These are phyloP conservation scores for Cordyceps tenuipes DNA, from an alignment of 2,329 filamentous ascomycete species.

Conservation along the genomic window DNA sequence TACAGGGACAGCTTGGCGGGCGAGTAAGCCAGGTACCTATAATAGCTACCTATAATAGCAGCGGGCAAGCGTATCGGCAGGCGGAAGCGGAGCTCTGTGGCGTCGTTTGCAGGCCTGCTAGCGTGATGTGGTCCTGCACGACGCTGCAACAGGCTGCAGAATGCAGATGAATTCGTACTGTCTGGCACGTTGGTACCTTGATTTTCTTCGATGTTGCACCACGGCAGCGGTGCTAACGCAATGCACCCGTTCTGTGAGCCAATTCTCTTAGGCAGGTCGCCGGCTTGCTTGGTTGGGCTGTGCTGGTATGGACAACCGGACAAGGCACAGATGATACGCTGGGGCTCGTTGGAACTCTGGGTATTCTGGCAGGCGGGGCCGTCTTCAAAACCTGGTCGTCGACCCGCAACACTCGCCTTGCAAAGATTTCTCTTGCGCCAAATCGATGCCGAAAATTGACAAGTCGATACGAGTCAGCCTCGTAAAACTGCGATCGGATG, in stretches of 20 bases:
- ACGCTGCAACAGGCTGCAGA: not conserved
- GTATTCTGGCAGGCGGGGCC: not conserved
- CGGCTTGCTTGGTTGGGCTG: not conserved
- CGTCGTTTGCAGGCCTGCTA: constrained; percentile 6
- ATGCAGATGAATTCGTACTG: not conserved
- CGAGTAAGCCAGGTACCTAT: not conserved
- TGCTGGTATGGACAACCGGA: not conserved
- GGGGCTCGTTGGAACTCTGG: not conserved
- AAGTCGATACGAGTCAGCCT: not conserved
- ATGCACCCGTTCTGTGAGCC: not conserved
- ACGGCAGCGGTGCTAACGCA: not conserved
- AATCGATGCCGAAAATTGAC: constrained; percentile 5
- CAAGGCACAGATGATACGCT: not conserved
- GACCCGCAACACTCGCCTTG: constrained; percentile 3
- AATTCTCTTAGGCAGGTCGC: not conserved
- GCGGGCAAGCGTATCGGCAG: not conserved
- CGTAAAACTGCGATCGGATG: not conserved
- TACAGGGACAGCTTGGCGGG: too few relatives aligned
- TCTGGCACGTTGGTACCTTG: too few relatives aligned
- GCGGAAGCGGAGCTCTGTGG: not conserved
- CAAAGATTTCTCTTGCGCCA: not conserved
- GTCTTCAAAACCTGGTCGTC: not conserved
- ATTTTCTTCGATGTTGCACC: not conserved
- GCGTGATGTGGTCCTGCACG: not conserved
- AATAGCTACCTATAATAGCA: not conserved